Evolutionary conservation across 2,329 filamentous ascomycete species (phyloP), one percentile per base, ranked within the genome.

Genomic region (Canariomyces notabilis): DNA sequence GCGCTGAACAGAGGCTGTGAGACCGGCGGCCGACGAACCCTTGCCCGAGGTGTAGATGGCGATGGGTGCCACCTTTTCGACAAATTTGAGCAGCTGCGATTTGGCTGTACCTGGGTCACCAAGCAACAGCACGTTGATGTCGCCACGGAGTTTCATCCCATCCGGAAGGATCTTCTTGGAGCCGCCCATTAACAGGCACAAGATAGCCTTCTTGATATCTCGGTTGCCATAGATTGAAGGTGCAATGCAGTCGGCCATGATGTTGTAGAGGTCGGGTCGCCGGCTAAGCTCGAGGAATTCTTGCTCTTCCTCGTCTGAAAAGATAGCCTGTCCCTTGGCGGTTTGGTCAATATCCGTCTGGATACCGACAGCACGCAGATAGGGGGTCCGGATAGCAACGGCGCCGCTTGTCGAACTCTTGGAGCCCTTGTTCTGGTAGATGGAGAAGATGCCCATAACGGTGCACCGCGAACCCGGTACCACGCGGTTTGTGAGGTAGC

Each of bases 31-130:
- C 2, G 91, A 97, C 1, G 93, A 97, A 56, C 93, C 93, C 68
- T 98, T 98, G 58, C 93, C 93, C 5, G 93, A 98, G 0, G 93
- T 98, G 71, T 98, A 98, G 58, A 98, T 96, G 32, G 93, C 91
- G 52, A 97, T 96, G 2, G 93, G 93, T 2, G 93, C 87, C 6
- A 87, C 91, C 64, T 95, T 95, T 64, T 97, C 90, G 5, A 97
- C 93, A 62, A 97, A 98, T 64, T 98, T 98, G 33, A 98, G 73
- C 6, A 98, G 73, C 65, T 98, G 93, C 6, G 93, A 98, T 66
- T 98, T 98, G 48, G 93, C 93, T 1, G 93, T 98, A 80, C 93
- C 93, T 1, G 93, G 93, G 55, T 98, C 93, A 78, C 93, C 93
- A 19, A 98, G 84, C 20, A 98, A 79, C 11, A 98, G 78, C 4